Evolutionary conservation across 1,284 basidiomycete species (phyloP), one percentile per base, ranked within the genome.

Genomic region (Ganoderma multipileum): DNA sequence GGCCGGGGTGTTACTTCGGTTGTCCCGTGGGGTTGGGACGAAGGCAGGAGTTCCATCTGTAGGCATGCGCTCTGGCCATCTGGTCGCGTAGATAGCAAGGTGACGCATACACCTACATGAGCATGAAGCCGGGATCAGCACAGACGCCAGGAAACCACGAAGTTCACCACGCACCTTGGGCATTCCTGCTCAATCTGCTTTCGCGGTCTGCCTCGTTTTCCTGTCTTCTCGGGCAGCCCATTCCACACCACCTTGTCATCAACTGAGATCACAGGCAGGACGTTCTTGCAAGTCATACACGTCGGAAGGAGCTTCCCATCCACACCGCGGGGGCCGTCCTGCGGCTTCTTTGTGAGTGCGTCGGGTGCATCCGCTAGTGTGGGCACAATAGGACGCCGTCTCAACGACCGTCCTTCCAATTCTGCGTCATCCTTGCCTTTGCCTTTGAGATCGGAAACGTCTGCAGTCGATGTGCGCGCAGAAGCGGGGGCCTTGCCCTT

Each of bases 231-330:
- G 72, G 89, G 84, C 54, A 82, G 83, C 50, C 89, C 82, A 14
- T 91, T 91, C 91, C 91, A 93, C 28, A 93, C 89, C 38, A 93
- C 85, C 76, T 89, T 83, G 33, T 85, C 86, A 78, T 92, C 90
- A 30, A 93, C 88, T 64, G 89, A 86, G 71, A 93, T 93, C 67
- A 93, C 85, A 5, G 91, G 91, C 69, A 93, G 77, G 55, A 93
- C 81, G 74, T 87, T 91, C 63, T 79, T 80, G 78, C 91, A 93
- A 42, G 89, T 93, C 74, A 83, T 80, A 73, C 91, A 93, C 11
- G 81, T 85, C 63, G 91, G 91, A 55, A 93, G 67, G 28, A 75
- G 77, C 65, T 78, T 79, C 44, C 77, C 79, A 60, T 77, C 75
- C 5, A 76, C 72, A 23, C 77, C 76, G n/a, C 76, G 68, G 2